These are phyloP conservation scores for Escallonia rubra DNA, from an alignment of 129 eudicot species.

Conservation along the genomic window DNA sequence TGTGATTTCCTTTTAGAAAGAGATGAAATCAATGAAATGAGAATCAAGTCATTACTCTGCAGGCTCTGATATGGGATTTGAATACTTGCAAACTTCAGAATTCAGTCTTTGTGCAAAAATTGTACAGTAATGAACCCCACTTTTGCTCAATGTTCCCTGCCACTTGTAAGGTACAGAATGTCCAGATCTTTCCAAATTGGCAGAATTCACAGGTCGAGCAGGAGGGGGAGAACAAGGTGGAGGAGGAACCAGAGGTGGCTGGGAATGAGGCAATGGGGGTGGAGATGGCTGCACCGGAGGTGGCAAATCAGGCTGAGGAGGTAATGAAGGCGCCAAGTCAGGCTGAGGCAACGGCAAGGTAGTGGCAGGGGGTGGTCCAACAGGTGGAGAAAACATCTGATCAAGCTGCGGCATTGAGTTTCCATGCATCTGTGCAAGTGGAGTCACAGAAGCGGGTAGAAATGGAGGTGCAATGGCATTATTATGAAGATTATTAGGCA, in stretches of 20 bases:
- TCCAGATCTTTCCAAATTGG: constrained; percentile 27
- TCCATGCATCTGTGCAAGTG: constrained; percentile 62
- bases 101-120: constrained; percentile 58
- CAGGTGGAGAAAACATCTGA: constrained; percentile 52
- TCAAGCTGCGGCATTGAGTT: constrained; percentile 54
- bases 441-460: constrained; percentile 85
- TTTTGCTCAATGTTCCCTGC: constrained; percentile 88
- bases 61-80: constrained; percentile 68
- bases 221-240: constrained; percentile 52
- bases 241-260: constrained; percentile 40
- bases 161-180: constrained; percentile 33
- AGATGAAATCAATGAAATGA: not conserved
- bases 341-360: constrained; percentile 45
- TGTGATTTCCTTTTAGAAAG: not conserved
- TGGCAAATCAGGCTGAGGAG: constrained; percentile 40
- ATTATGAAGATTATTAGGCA: constrained; percentile 37
- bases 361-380: constrained; percentile 36
- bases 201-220: constrained; percentile 45
- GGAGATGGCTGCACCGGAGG: constrained; percentile 43
- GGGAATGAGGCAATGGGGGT: constrained; percentile 55
- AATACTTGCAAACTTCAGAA: constrained; percentile 77
- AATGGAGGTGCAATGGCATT: constrained; percentile 55
- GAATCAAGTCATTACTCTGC: constrained; percentile 55
- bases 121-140: constrained; percentile 85
- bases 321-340: constrained; percentile 40